Conservation (phyloP, 2,329 filamentous ascomycete genomes). For the Aspergillus calidoustus region DNA sequence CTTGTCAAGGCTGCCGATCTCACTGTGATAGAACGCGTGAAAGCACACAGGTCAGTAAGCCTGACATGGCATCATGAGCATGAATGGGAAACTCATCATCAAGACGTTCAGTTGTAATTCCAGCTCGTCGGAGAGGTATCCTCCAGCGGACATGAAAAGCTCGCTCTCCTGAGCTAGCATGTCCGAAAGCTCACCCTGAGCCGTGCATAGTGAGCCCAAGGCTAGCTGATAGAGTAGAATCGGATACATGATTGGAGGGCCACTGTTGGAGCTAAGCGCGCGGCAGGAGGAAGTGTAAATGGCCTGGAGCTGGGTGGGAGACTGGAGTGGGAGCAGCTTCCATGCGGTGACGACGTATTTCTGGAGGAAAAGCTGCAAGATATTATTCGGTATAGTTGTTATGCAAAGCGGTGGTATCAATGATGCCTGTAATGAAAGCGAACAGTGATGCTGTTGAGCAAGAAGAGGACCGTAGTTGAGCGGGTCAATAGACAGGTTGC, state of each 20-base stretch:
- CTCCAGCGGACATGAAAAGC: not conserved
- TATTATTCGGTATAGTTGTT: not conserved
- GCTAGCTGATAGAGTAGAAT: constrained; percentile 8
- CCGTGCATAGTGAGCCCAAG: not conserved
- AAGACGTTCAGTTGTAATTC: not conserved
- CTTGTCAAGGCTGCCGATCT: constrained; percentile 4
- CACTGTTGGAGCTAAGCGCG: constrained; percentile 3
- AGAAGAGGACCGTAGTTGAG: not conserved
- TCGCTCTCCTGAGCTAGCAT: constrained; percentile 9
- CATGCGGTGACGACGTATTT: constrained; percentile 6
- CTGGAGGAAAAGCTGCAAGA: constrained; percentile 5
- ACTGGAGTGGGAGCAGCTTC: constrained; percentile 1
- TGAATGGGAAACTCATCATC: not conserved
- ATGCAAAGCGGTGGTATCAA: constrained; percentile 1
- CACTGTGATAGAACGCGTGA: constrained; percentile 1
- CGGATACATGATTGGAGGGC: constrained; percentile 4
- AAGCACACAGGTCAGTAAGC: not conserved
- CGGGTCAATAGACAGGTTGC: not conserved
- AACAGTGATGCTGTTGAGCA: not conserved
- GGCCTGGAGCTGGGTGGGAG: not conserved
- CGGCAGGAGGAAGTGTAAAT: not conserved
- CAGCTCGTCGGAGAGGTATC: not conserved
- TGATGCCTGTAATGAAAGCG: not conserved
- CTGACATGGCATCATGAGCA: too few relatives aligned
- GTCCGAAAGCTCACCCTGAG: not conserved